Conservation (phyloP, 148 eudicot genomes). For the Pouteria glomerata region DNA sequence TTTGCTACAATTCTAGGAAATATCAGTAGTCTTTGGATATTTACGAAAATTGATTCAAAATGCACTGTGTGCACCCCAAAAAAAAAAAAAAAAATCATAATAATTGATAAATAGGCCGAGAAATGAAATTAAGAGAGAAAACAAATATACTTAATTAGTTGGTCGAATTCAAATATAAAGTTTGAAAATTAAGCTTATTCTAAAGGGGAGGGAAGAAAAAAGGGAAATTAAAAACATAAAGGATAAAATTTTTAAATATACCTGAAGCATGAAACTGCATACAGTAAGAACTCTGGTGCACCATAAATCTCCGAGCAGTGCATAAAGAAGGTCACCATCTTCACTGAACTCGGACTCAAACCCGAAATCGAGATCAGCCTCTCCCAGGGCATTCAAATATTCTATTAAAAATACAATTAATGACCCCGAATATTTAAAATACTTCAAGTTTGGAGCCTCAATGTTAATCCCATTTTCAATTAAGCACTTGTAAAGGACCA, state of each 20-base stretch:
- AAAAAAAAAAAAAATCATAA: too few relatives aligned
- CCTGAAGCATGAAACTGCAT: constrained; percentile 39
- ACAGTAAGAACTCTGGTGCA: constrained; percentile 19
- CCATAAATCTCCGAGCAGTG: constrained; percentile 1
- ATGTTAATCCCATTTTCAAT: constrained; percentile 7
- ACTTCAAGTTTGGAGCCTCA: constrained; percentile 9
- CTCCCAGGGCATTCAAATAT: neutral
- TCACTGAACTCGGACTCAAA: neutral
- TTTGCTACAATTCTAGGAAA: too few relatives aligned
- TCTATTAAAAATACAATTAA: neutral
- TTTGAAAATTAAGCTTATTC: neutral
- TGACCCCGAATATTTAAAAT: constrained; percentile 27
- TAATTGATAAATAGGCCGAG: too few relatives aligned
- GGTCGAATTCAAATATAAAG: too few relatives aligned
- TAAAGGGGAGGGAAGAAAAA: neutral
- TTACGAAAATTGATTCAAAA: too few relatives aligned
- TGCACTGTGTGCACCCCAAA: too few relatives aligned
- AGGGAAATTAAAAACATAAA: neutral
- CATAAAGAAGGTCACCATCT: constrained; percentile 7
- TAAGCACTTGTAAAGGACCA: constrained; percentile 25
- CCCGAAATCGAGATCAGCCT: constrained; percentile 26
- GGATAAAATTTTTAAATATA: neutral
- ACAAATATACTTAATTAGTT: too few relatives aligned
- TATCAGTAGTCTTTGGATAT: too few relatives aligned
- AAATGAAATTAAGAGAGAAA: too few relatives aligned